Evolutionary conservation across 805 yeast genomes (phyloP).

Genomic region (Wickerhamomyces mucosus): DNA sequence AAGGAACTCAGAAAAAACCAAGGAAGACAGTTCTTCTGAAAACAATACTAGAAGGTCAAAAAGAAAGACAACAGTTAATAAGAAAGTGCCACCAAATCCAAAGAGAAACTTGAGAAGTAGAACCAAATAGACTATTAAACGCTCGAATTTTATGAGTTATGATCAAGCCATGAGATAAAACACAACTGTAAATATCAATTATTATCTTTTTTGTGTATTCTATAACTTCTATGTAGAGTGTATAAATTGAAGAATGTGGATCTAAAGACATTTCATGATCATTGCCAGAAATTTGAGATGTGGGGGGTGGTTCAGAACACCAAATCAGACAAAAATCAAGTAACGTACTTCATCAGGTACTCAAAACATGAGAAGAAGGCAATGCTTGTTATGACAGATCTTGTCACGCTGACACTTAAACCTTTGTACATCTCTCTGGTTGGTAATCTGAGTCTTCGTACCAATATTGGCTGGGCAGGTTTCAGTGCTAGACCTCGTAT

Average conservation of each 20-base stretch:
- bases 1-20: too few species aligned
- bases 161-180: too few species aligned
- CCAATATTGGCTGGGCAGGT: slow-evolving; percentile 26
- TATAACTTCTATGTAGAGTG: too few species aligned
- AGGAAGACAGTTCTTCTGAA: too few species aligned
- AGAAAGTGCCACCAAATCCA: too few species aligned
- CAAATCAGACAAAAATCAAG: too few species aligned
- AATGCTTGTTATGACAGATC: slow-evolving; percentile 67
- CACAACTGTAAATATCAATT: too few species aligned
- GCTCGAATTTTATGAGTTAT: background rate
- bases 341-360: slow-evolving; percentile 48
- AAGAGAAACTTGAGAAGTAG: slow-evolving; percentile 7
- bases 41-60: slow-evolving; percentile 2
- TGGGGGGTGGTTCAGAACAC: too few species aligned
- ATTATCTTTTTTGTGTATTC: too few species aligned
- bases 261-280: too few species aligned
- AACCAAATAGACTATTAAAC: slow-evolving; percentile 5
- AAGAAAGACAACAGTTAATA: background rate
- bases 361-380: slow-evolving; percentile 70
- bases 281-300: too few species aligned
- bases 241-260: too few species aligned
- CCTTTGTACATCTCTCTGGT: slow-evolving; percentile 61
- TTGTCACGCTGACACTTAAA: slow-evolving; percentile 59
- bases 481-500: slow-evolving; percentile 39
- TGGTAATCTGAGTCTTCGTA: slow-evolving; percentile 28